Conservation (phyloP, 2,329 filamentous ascomycete genomes). For the Clarireedia homoeocarpa region DNA sequence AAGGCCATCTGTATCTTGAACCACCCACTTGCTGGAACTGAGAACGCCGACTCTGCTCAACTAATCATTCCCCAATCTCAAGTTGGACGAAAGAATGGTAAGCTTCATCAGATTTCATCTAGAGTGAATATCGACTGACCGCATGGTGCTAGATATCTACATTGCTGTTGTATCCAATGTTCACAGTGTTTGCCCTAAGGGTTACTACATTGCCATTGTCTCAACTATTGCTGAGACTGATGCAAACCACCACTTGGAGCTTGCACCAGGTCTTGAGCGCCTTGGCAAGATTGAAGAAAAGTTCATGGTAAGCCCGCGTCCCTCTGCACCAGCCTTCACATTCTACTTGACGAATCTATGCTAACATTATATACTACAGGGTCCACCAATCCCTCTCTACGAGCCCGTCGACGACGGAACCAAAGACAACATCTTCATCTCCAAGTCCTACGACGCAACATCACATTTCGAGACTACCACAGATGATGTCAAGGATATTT, state of each 20-base stretch:
- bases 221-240: slow-evolving; percentile 90
- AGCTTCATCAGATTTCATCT: slow-evolving; percentile 10
- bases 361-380: slow-evolving; percentile 34
- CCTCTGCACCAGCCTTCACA: not conserved
- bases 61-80: slow-evolving; percentile 97
- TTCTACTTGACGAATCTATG: not conserved
- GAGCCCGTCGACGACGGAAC: slow-evolving; percentile 77
- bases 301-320: slow-evolving; percentile 63
- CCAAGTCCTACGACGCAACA: slow-evolving; percentile 96
- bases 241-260: slow-evolving; percentile 92
- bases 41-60: slow-evolving; percentile 82
- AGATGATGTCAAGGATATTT: slow-evolving; percentile 94
- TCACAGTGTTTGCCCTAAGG: slow-evolving; percentile 97
- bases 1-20: slow-evolving; percentile 97
- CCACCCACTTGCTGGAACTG: slow-evolving; percentile 86
- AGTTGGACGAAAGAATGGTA: slow-evolving; percentile 83
- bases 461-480: slow-evolving; percentile 91
- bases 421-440: slow-evolving; percentile 91
- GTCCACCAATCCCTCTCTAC: slow-evolving; percentile 85
- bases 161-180: slow-evolving; percentile 90
- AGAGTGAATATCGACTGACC: not conserved
- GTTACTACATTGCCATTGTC: slow-evolving; percentile 97
- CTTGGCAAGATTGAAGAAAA: slow-evolving; percentile 93
- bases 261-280: slow-evolving; percentile 84
- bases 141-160: slow-evolving; percentile 67